Conservation (phyloP, 345 rosid genomes). For the Populus alba region DNA sequence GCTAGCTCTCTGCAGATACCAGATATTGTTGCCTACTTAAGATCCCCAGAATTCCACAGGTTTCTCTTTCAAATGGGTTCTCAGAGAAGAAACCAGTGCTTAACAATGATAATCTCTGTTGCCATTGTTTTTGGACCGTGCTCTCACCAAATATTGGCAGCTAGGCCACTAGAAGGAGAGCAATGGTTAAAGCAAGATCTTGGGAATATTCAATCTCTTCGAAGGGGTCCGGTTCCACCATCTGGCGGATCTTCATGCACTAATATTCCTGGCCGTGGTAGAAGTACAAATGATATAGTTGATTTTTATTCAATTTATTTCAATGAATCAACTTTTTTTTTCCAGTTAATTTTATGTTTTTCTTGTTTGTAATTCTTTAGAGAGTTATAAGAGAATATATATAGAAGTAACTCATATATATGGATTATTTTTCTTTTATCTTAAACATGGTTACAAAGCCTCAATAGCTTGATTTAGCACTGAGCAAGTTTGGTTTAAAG, state of each 20-base stretch:
- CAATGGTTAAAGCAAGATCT: not conserved
- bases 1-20: not conserved
- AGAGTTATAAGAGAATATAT: not conserved
- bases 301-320: not conserved
- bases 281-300: not conserved
- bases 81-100: not conserved
- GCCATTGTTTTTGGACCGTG: conserved; percentile 5
- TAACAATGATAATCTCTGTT: not conserved
- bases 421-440: too few relatives aligned
- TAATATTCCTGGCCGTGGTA: conserved; percentile 20
- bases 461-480: too few relatives aligned
- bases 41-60: not conserved
- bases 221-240: conserved; percentile 38
- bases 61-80: conserved; percentile 5
- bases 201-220: conserved; percentile 31
- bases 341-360: not conserved
- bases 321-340: not conserved
- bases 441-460: too few relatives aligned
- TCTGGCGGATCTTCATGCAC: conserved; percentile 34
- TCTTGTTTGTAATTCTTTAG: not conserved
- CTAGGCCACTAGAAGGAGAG: conserved; percentile 29
- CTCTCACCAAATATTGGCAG: conserved; percentile 12
- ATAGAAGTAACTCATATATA: too few relatives aligned
- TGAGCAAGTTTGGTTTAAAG: too few relatives aligned
- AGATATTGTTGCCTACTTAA: not conserved